Evolutionary conservation across 2,329 filamentous ascomycete genomes (phyloP).

Genomic region (Fusarium sp.): DNA sequence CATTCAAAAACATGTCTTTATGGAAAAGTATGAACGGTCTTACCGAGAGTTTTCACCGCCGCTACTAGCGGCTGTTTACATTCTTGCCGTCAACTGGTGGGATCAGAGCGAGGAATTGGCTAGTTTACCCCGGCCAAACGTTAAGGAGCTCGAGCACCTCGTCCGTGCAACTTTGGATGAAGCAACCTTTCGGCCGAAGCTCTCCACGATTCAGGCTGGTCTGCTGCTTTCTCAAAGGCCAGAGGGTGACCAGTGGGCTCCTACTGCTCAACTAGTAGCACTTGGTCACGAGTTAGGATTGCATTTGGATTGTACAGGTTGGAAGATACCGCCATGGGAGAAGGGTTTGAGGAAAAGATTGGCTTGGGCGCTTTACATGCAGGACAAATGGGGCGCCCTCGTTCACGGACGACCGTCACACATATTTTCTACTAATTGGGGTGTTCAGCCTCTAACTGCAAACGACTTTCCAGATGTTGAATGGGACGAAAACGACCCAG

Average conservation of each 20-base stretch:
- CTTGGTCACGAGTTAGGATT: slow-evolving; percentile 89
- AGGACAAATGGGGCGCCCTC: slow-evolving; percentile 90
- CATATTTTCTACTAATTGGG: slow-evolving; percentile 78
- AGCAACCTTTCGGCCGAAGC: slow-evolving; percentile 84
- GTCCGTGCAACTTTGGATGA: slow-evolving; percentile 79
- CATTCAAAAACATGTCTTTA: slow-evolving; percentile 82
- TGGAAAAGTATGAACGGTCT: slow-evolving; percentile 80
- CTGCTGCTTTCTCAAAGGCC: slow-evolving; percentile 80
- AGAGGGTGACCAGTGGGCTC: slow-evolving; percentile 83
- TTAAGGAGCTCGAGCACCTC: slow-evolving; percentile 78
- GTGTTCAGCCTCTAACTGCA: slow-evolving; percentile 72
- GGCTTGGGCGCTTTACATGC: slow-evolving; percentile 93
- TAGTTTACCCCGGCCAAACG: slow-evolving; percentile 74
- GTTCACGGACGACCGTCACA: slow-evolving; percentile 89
- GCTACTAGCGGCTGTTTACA: slow-evolving; percentile 83
- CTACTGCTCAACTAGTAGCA: slow-evolving; percentile 89
- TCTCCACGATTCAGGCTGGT: slow-evolving; percentile 83
- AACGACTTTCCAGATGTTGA: slow-evolving; percentile 82
- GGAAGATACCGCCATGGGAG: slow-evolving; percentile 92
- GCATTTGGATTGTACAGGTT: slow-evolving; percentile 86
- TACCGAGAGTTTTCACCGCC: slow-evolving; percentile 81
- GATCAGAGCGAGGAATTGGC: slow-evolving; percentile 77
- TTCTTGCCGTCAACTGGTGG: slow-evolving; percentile 91
- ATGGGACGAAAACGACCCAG: slow-evolving; percentile 70
- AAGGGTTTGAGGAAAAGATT: slow-evolving; percentile 85